These are phyloP conservation scores for Dioscorea cayenensis DNA, from an alignment of 116 monocot genomes.

Conservation along the genomic window DNA sequence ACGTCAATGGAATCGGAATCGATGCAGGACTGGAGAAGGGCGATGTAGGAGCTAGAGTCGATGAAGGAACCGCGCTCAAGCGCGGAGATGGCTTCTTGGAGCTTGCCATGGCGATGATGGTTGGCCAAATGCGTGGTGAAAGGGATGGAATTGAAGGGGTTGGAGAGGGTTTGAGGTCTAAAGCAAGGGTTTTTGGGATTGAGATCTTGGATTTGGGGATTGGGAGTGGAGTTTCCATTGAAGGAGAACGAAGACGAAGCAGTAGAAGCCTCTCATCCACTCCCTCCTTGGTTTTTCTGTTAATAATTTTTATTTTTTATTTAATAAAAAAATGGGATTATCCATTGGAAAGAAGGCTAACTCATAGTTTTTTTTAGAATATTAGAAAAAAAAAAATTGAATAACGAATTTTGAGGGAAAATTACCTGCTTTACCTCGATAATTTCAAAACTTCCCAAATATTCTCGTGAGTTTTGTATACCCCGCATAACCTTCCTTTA, in stretches of 20 bases:
- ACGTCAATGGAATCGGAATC: slow-evolving; percentile 48
- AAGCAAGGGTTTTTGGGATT: not conserved
- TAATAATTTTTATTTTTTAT: not conserved
- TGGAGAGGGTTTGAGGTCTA: not conserved
- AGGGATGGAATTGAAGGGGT: not conserved
- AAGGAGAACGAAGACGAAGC: not conserved
- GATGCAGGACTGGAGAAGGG: slow-evolving; percentile 70
- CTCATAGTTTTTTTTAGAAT: no score
- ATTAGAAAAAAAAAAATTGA: no score
- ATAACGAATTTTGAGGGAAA: no score
- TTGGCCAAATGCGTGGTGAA: not conserved
- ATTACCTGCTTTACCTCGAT: no score
- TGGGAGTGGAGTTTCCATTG: not conserved
- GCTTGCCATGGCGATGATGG: not conserved
- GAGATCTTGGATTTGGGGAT: not conserved
- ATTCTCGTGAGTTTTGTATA: no score
- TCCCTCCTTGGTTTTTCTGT: not conserved
- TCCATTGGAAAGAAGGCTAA: not conserved
- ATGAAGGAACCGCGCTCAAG: slow-evolving; percentile 29
- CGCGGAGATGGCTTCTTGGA: slow-evolving; percentile 13
- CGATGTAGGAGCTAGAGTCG: slow-evolving; percentile 36
- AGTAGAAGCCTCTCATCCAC: not conserved
- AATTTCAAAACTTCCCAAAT: no score
- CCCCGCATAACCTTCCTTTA: no score
- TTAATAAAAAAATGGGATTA: not conserved